Evolutionary conservation across 2,329 filamentous ascomycete genomes (phyloP), one percentile per base, ranked within the genome.

Genomic region (Pseudogymnoascus sp.): DNA sequence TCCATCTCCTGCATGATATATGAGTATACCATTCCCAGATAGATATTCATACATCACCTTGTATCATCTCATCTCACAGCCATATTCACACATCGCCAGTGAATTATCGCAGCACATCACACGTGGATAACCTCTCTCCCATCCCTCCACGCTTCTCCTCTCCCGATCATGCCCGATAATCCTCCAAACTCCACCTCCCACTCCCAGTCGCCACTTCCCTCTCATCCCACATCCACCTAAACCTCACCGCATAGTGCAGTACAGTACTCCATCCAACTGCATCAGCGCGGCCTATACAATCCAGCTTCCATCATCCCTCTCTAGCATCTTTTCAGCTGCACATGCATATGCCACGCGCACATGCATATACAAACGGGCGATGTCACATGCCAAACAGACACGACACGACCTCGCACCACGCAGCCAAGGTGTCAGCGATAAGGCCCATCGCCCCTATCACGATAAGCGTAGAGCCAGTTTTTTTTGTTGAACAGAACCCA

Each of bases 381-480:
- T 56, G 4, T 56, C 50, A 56, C 50, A 56, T 56, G 50, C 15
- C 9, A 56, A 33, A 33, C 44, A 46, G 3, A 1, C 44, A 50
- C n/a, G n/a, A n/a, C n/a, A n/a, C n/a, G n/a, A n/a, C n/a, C n/a
- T n/a, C n/a, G n/a, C n/a, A n/a, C n/a, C n/a, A n/a, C n/a, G n/a
- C n/a, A 53, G 46, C 50, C 50, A 56, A 56, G 29, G 50, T 33
- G 50, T 56, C 50, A 56, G 29, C 50, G 50, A 56, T 56, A 56
- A 56, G 50, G 10, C 7, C n/a, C n/a, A 33, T 56, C 17, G n/a
- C 50, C 50, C 50, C 50, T 56, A 56, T 56, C 50, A 33, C 50
- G 50, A 56, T 56, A 56, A 56, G 50, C n/a, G n/a, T n/a, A 26
- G 15, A 33, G 33, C 26, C 6, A 56, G 17, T 11, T 56, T 26